Conservation (phyloP, 2,329 filamentous ascomycete species). For the Chaetomium olivaceum region DNA sequence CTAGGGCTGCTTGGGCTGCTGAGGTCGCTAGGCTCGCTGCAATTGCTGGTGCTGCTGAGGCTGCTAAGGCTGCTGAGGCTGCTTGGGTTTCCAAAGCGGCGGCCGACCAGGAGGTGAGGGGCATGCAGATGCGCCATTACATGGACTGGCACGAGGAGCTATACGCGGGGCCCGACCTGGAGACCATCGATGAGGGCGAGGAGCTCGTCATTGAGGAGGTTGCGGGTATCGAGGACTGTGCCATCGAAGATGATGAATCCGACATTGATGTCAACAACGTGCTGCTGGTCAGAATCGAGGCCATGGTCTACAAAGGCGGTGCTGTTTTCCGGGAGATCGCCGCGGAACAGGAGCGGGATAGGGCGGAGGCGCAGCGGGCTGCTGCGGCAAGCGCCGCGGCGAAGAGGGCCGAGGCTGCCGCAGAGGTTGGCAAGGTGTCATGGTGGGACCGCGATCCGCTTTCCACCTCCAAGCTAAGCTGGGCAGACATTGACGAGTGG, state of each 20-base stretch:
- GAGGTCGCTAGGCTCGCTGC: no score
- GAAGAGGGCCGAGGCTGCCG: background rate
- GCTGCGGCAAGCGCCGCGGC: no score
- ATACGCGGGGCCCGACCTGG: background rate
- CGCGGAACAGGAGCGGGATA: background rate
- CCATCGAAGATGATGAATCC: background rate
- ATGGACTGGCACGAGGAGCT: background rate
- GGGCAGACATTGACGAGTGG: conserved; percentile 9
- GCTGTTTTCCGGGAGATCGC: background rate
- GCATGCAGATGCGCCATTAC: background rate
- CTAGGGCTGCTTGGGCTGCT: no score
- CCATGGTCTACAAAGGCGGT: background rate
- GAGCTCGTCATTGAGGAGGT: background rate
- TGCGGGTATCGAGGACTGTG: background rate
- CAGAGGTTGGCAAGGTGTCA: background rate
- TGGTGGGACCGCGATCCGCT: background rate
- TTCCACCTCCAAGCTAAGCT: background rate
- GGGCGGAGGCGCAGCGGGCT: background rate
- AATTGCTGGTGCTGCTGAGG: no score
- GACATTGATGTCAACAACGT: background rate
- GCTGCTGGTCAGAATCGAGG: background rate
- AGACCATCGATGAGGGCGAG: background rate
- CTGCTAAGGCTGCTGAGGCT: no score
- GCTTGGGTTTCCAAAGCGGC: no score
- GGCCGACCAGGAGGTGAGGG: no score